These are phyloP conservation scores for Iodosphaeria phyllophila DNA, from an alignment of 2,329 filamentous ascomycete genomes.

Conservation along the genomic window DNA sequence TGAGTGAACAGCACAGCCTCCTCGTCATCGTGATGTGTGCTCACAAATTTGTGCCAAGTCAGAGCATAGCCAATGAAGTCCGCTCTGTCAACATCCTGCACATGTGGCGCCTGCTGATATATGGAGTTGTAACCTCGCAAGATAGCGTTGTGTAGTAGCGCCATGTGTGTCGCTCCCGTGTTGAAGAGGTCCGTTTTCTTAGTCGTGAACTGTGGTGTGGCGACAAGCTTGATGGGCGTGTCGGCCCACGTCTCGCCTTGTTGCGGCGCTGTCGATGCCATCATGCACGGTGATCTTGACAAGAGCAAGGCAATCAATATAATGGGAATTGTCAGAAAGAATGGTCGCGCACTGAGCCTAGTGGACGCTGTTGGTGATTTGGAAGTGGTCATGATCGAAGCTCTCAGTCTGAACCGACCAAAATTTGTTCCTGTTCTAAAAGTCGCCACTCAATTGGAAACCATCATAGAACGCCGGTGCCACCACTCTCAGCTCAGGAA, in stretches of 20 bases:
- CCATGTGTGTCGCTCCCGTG: constrained; percentile 40
- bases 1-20: constrained; percentile 35
- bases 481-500: too few species aligned
- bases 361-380: too few species aligned
- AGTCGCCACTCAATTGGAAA: too few species aligned
- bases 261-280: constrained; percentile 15
- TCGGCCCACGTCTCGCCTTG: constrained; percentile 29
- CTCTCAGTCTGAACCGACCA: too few species aligned
- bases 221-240: constrained; percentile 31
- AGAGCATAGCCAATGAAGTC: constrained; percentile 39
- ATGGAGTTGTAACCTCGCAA: constrained; percentile 46
- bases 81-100: constrained; percentile 29
- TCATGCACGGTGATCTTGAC: constrained; percentile 19
- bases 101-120: constrained; percentile 35
- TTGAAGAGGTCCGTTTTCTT: constrained; percentile 40
- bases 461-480: too few species aligned
- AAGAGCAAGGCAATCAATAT: constrained; percentile 17
- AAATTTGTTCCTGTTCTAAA: too few species aligned
- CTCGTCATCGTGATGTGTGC: constrained; percentile 41
- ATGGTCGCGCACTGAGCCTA: too few species aligned
- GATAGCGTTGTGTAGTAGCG: constrained; percentile 40
- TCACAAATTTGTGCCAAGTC: constrained; percentile 39
- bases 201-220: constrained; percentile 32
- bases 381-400: too few species aligned
- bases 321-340: constrained; percentile 15